Conservation (phyloP, 2,329 filamentous ascomycete species). For the Paecilomyces variotii region DNA sequence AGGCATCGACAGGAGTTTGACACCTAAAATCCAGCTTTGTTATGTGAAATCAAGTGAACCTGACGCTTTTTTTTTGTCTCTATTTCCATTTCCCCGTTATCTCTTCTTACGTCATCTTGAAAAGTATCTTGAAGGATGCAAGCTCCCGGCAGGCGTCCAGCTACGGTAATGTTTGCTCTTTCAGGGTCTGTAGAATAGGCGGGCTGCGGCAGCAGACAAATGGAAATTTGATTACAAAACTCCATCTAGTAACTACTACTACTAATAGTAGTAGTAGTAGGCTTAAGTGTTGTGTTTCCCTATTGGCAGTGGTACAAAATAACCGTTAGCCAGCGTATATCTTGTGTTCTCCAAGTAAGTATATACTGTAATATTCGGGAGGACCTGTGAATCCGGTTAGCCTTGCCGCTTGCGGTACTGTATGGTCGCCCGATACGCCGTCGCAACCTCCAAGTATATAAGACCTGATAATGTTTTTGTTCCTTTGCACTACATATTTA, state of each 20-base stretch:
- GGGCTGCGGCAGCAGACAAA: conserved; percentile 1
- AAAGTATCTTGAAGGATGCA: conserved; percentile 1
- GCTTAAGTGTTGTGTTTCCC: too few relatives aligned
- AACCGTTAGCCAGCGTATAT: too few relatives aligned
- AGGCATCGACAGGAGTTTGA: neutral
- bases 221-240: neutral
- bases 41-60: neutral
- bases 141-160: neutral
- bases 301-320: too few relatives aligned
- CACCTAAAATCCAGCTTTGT: neutral
- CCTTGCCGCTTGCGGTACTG: too few relatives aligned
- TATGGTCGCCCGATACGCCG: too few relatives aligned
- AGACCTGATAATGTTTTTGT: too few relatives aligned
- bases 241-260: neutral
- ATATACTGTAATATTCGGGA: too few relatives aligned
- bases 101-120: neutral
- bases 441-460: too few relatives aligned
- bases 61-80: neutral
- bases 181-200: conserved; percentile 1
- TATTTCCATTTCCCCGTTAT: neutral
- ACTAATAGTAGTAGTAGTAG: too few relatives aligned
- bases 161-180: neutral
- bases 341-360: too few relatives aligned
- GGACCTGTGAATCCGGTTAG: too few relatives aligned
- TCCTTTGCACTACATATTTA: too few relatives aligned